Base-by-base conservation (phyloP, 306 rosid species). In the Lathyrus oleraceus region DNA sequence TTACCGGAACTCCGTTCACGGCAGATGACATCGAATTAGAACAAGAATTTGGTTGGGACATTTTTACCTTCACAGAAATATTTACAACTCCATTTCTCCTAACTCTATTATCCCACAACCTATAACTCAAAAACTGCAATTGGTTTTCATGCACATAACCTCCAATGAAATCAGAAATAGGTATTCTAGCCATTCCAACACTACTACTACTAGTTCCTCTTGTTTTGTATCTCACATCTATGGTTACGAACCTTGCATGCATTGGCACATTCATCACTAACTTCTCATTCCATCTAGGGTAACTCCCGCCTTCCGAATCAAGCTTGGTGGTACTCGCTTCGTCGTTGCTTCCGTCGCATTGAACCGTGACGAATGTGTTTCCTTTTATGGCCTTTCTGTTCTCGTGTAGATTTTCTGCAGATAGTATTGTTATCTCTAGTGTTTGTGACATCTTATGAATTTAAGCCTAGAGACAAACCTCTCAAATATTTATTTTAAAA, bases 61-160 rank as follows among this genome's bases (percentile, higher is more conserved):
- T 65, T 72, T 74, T 84, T 2, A 75, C 79, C 83, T 75, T 89
- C 9, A 81, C 91, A 0, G 94, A 89, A 36, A 89, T 47, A 62
- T 91, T 91, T 10, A 91, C 48, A 60, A 91, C 76, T 43, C 97
- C 97, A 44, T 87, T 91, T 71, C 82, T 87, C 23, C 61, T 80
- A 4, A 87, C 84, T n/a, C 68, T 76, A 14, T 44, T 9, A 43
- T 91, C 88, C 84, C 96, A 84, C 65, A 89, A 65, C 69, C 97
- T 81, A 53, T 89, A 91, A 64, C 97, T 91, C 76, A 89, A 61
- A 25, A 82, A 85, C 32, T 91, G 96, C 82, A 76, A 23, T 35
- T 88, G 81, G 43, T 77, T 61, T 61, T 82, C 87, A 7, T 85
- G 91, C 42, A 85, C 35, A 14, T 45, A 82, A 0, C 84, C 85